Evolutionary conservation across 225 moss, liverwort and hornwort genomes (phyloP), one percentile per base, ranked within the genome.

Genomic region (Bryum argenteum): DNA sequence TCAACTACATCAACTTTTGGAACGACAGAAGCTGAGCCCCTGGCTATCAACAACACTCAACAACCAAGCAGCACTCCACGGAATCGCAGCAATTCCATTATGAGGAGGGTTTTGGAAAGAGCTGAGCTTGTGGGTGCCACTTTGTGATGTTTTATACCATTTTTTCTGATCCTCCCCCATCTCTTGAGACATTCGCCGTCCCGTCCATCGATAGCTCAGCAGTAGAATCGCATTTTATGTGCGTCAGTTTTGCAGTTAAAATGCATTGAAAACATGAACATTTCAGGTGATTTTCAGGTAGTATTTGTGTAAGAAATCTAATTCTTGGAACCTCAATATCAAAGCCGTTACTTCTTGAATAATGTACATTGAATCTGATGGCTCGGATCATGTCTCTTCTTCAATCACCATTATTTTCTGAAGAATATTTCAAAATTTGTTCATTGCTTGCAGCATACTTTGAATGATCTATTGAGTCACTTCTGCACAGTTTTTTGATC

Each of bases 61-160:
- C 75, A 61, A 89, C 75, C 52, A 91, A 83, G 64, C 60, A 26
- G 5, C 19, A 20, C 26, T 7, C 64, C 68, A 22, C 71, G 82
- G 43, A 88, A 83, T 18, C 78, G 50, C 23, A 77, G 69, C 84
- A 88, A 43, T 75, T 81, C 17, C 75, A 88, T 85, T 81, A 93
- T 89, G 63, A 75, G 80, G 54, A 78, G 58, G 9, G 80, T 84
- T 60, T 71, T 83, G 61, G 83, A 93, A 63, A 76, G 75, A 43
- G 81, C 76, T 48, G 63, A 76, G 42, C 10, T 81, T n/a, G 80
- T 74, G 66, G 80, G 77, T 71, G 77, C 70, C 66, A 83, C 73
- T 69, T 64, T 81, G 7, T 81, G 72, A 63, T 14, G 39, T 28
- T 63, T 47, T 28, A 62, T n/a, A 76, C 22, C 56, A 54, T 54